Base-by-base conservation (phyloP, 2,329 filamentous ascomycete genomes). In the Berkeleyomyces rouxiae region DNA sequence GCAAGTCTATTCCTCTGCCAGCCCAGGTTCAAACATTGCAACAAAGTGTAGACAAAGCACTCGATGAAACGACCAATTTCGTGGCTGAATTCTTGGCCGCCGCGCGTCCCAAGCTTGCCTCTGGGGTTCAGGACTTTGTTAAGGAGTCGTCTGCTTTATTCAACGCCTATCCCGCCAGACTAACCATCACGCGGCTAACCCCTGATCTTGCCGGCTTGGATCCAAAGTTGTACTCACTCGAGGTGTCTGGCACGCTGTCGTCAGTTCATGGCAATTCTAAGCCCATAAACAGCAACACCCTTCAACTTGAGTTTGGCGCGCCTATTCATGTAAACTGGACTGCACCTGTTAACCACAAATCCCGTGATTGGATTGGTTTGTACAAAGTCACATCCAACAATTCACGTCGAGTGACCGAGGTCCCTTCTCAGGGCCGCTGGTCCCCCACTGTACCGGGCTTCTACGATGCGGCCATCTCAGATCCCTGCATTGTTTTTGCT, bases 331-430 rank as follows among this genome's bases (percentile, higher is more conserved):
- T 97, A 66, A 88, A 83, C 68, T 99, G 93, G 93, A 88, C 83
- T 37, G 93, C 92, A 0, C 92, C 93, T 0, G 78, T 84, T 44
- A 88, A 90, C 67, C 93, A 97, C 74, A 86, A 85, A 74, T 90
- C 87, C 71, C 87, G 86, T 69, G 93, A 99, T 72, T 99, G 93
- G 93, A 85, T 99, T 61, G 92, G 92, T 3, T 79, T 99, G 4
- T 99, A 97, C 76, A 90, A 91, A 82, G 90, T 99, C 2, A 90
- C 90, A 2, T 92, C 97, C 73, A 99, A 96, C 70, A 82, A 84
- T 5, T 93, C 88, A 6, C 83, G 92, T 47, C 88, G 96, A 46
- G 77, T 86, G 11, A 96, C 93, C 1, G 85, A 88, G 61, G 83
- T 96, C 7, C 83, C 89, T 3, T 95, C 90, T 1, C 83, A 92